A percentile compares a stretch with the other conserved stretches of the same genome.
phyloP scores from a whole-genome alignment of 2,329 filamentous ascomycete genomes.

The Nemania abortiva region DNA sequence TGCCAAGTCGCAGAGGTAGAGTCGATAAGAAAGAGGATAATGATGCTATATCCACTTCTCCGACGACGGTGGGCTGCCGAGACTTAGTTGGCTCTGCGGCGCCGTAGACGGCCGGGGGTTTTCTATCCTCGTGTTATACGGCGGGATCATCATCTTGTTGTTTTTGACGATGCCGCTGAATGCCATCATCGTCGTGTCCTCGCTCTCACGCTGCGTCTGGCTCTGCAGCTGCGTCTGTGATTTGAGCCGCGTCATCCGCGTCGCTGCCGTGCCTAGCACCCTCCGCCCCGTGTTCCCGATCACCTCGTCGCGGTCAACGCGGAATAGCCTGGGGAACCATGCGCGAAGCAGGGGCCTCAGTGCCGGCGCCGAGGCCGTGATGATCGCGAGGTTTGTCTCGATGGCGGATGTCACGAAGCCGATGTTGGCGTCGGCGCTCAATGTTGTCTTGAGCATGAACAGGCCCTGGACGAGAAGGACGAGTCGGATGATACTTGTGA shows the following conservation, averaged over 20 bases:
- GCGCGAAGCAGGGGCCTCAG: constrained; percentile 55
- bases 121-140: constrained; percentile 21
- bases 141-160: constrained; percentile 24
- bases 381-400: constrained; percentile 58
- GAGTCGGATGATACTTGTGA: constrained; percentile 53
- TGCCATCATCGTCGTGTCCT: constrained; percentile 25
- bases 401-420: constrained; percentile 54
- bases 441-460: constrained; percentile 45
- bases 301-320: constrained; percentile 42
- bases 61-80: constrained; percentile 10
- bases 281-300: constrained; percentile 39
- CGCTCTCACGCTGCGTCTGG: constrained; percentile 36
- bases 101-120: constrained; percentile 17
- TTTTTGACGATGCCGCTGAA: constrained; percentile 34
- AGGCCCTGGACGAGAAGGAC: constrained; percentile 52
- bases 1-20: background rate
- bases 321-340: constrained; percentile 50
- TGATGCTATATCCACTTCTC: constrained; percentile 39
- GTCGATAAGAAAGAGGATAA: background rate
- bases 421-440: constrained; percentile 50
- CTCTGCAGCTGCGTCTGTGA: constrained; percentile 37
- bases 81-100: constrained; percentile 1
- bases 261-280: constrained; percentile 35
- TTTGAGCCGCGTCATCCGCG: constrained; percentile 39
- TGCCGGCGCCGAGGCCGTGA: constrained; percentile 58